These are phyloP conservation scores for Saccharomyces hybrid DNA, from an alignment of 1,139 yeast species.

Conservation along the genomic window DNA sequence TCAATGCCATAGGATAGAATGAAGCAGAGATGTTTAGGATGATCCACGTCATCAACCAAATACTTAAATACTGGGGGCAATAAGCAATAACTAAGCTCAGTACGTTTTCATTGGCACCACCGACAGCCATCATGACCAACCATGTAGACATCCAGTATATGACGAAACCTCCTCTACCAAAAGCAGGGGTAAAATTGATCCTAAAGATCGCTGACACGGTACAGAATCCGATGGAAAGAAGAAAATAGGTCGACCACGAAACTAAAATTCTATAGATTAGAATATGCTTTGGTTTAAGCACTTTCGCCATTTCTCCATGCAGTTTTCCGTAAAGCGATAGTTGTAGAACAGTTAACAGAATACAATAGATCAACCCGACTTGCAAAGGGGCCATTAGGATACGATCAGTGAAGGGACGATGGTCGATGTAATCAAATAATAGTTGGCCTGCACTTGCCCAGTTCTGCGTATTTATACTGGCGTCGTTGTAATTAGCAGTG, in stretches of 20 bases:
- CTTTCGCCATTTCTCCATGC: slow-evolving; percentile 43
- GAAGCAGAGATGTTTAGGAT: slow-evolving; percentile 54
- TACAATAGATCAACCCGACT: slow-evolving; percentile 67
- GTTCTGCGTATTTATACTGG: slow-evolving; percentile 7
- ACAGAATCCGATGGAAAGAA: slow-evolving; percentile 49
- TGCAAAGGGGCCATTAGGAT: slow-evolving; percentile 58
- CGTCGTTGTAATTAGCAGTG: slow-evolving; percentile 2
- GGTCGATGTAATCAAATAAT: slow-evolving; percentile 38
- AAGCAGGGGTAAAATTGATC: slow-evolving; percentile 44
- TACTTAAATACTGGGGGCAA: slow-evolving; percentile 47
- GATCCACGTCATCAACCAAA: slow-evolving; percentile 54
- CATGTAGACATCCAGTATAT: slow-evolving; percentile 58
- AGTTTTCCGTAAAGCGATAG: slow-evolving; percentile 50
- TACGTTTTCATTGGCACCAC: slow-evolving; percentile 56
- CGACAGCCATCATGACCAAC: slow-evolving; percentile 53
- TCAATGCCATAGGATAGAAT: slow-evolving; percentile 50
- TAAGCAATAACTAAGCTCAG: slow-evolving; percentile 40
- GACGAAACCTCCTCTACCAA: slow-evolving; percentile 55
- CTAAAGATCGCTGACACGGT: slow-evolving; percentile 56
- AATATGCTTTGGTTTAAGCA: slow-evolving; percentile 40
- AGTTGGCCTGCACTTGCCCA: slow-evolving; percentile 5
- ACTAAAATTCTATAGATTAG: slow-evolving; percentile 43
- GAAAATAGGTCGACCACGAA: slow-evolving; percentile 42
- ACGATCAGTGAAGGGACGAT: slow-evolving; percentile 44
- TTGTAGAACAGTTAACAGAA: slow-evolving; percentile 59